Base-by-base conservation (phyloP, 2,329 filamentous ascomycete species). In the Trichoderma atrobrunneum region DNA sequence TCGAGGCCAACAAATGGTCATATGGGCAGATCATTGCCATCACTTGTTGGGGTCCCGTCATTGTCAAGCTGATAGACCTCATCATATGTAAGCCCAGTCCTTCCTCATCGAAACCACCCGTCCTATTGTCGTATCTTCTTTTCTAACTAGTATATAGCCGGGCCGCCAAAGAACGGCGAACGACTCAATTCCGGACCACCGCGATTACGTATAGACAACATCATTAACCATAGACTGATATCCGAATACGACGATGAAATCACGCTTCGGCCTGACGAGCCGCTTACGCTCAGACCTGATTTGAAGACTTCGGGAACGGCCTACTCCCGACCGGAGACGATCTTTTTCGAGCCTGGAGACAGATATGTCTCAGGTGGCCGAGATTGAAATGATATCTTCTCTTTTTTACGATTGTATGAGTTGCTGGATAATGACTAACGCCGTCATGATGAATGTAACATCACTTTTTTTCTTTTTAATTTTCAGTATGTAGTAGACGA, bases 1-100 rank as follows among this genome's bases (percentile, higher is more conserved):
- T 82, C 63, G 77, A 78, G 26, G 77, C 78, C 1, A 81, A 78
- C 28, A 76, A 76, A 24, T 82, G 81, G 81, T 79, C 77, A 0
- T 82, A 82, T 26, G 81, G 81, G 7, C 81, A 82, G 70, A 82
- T 82, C 68, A 82, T 82, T 56, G 81, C 81, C 51, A 79, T 82
- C 39, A 82, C 81, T 0, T 80, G 82, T 6, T 82, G 81, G 81
- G 81, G 81, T 0, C 81, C 81, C 10, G 80, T 82, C 72, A 81
- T 82, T 69, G 80, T 82, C 56, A 82, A 82, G 68, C 69, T 82
- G n/a, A 80, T 82, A 72, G 79, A 82, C 48, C 76, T 82, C 3
- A 76, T 81, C 14, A 69, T 82, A n/a, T 81, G 81, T 81, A 75
- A 78, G 81, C 74, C 39, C 11, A 18, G 8, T 48, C 18, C 36